These are phyloP conservation scores for Herpetomonas muscarum DNA, from an alignment of 208 protist genomes.

Conservation along the genomic window DNA sequence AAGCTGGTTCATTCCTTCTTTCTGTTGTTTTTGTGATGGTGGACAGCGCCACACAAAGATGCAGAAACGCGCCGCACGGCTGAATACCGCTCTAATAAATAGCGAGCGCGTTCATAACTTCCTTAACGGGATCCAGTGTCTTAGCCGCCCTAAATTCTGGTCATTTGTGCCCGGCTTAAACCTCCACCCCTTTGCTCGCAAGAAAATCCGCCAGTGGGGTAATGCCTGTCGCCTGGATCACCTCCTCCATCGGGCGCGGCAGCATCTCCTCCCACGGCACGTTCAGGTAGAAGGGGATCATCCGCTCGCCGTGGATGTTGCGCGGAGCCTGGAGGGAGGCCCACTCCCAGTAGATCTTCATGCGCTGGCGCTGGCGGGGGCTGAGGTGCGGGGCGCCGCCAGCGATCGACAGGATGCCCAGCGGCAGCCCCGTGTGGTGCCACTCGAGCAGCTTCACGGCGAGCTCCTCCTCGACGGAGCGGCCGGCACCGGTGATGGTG, in stretches of 20 bases:
- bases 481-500: constrained; percentile 51
- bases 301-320: constrained; percentile 33
- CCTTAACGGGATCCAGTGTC: too few relatives aligned
- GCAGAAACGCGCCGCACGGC: too few relatives aligned
- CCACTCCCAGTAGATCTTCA: constrained; percentile 61
- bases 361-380: constrained; percentile 29
- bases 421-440: constrained; percentile 74
- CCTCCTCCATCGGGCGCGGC: constrained; percentile 41
- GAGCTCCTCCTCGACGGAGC: constrained; percentile 82
- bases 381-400: constrained; percentile 63
- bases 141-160: too few relatives aligned
- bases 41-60: too few relatives aligned
- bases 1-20: too few relatives aligned
- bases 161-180: constrained; percentile 3
- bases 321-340: constrained; percentile 47
- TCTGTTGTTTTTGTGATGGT: too few relatives aligned
- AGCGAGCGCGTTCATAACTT: too few relatives aligned
- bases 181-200: constrained; percentile 1
- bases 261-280: constrained; percentile 77
- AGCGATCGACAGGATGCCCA: constrained; percentile 60
- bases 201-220: constrained; percentile 62
- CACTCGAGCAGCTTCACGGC: constrained; percentile 83
- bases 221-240: constrained; percentile 48
- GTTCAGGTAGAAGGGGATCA: constrained; percentile 64
- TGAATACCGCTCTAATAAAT: too few relatives aligned